Evolutionary conservation across 306 rosid genomes (phyloP).

Genomic region (Benincasa hispida): DNA sequence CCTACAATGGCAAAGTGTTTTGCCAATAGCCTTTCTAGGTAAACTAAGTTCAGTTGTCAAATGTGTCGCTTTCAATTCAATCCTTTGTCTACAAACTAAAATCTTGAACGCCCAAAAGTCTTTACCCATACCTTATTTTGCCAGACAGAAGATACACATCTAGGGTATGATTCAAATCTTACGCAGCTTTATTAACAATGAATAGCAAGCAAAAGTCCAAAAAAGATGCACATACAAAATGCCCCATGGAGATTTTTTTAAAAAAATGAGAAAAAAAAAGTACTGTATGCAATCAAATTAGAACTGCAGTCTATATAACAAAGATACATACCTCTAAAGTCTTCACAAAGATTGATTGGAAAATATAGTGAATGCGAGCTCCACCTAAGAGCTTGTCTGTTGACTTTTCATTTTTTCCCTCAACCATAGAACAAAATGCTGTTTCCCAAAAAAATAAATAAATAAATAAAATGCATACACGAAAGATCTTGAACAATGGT

Average conservation of each 20-base stretch:
- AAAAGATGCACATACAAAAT: not conserved
- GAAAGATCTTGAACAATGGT: not conserved
- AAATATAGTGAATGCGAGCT: constrained; percentile 88
- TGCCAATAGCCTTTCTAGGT: not conserved
- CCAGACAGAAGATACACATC: not conserved
- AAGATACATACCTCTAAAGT: constrained; percentile 68
- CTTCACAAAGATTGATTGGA: constrained; percentile 80
- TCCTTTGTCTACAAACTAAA: not conserved
- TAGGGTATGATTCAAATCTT: not conserved
- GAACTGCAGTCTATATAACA: not conserved
- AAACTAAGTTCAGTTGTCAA: not conserved
- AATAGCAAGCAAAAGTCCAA: not conserved
- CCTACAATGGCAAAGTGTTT: not conserved
- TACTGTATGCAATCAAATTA: not conserved
- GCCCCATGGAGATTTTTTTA: not conserved
- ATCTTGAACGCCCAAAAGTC: not conserved
- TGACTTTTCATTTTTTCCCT: constrained; percentile 95
- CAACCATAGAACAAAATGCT: constrained; percentile 94
- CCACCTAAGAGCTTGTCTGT: constrained; percentile 91
- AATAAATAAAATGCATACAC: not conserved
- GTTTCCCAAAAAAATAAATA: constrained; percentile 17
- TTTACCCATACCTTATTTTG: not conserved
- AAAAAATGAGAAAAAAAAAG: not conserved
- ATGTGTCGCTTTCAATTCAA: not conserved
- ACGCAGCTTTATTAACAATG: not conserved